A percentile compares a stretch with the other conserved stretches of the same genome.
Conservation (phyloP, 75 land plant species). For the Chamaecyparis obtusa region DNA sequence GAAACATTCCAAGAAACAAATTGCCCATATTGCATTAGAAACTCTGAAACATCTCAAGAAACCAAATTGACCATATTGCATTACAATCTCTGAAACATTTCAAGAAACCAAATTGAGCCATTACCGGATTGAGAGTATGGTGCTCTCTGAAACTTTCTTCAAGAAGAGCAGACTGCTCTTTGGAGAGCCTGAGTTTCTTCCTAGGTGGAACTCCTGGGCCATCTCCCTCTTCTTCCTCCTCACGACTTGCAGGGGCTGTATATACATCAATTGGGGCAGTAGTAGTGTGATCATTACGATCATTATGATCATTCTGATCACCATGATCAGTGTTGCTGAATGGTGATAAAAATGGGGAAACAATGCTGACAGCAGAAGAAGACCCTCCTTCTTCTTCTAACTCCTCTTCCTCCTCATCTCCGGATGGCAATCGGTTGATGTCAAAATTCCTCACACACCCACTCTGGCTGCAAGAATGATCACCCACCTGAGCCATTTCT, state of each 20-base stretch:
- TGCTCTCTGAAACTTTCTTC: constrained; percentile 88
- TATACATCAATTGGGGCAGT: background rate
- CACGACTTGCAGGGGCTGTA: constrained; percentile 9
- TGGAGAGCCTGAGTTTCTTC: constrained; percentile 74
- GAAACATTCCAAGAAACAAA: too few species aligned
- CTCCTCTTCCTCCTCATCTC: constrained; percentile 21
- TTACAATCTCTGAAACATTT: too few species aligned
- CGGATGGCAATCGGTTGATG: constrained; percentile 32
- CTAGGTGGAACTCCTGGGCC: constrained; percentile 37
- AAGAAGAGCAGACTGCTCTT: constrained; percentile 75
- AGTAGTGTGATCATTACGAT: too few species aligned
- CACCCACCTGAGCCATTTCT: constrained; percentile 11
- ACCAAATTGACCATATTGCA: too few species aligned
- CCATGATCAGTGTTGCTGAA: background rate
- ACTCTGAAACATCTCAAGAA: too few species aligned
- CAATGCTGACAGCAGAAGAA: constrained; percentile 16
- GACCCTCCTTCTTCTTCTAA: constrained; percentile 20
- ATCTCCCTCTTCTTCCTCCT: constrained; percentile 43
- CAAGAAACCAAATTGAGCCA: background rate
- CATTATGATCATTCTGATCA: background rate
- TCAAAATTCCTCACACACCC: constrained; percentile 24
- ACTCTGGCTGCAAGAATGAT: constrained; percentile 3
- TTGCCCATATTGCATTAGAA: too few species aligned
- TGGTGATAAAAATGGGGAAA: background rate
- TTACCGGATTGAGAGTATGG: constrained; percentile 81